Conservation (phyloP, 768 basidiomycete genomes). For the Asterophora parasitica region DNA sequence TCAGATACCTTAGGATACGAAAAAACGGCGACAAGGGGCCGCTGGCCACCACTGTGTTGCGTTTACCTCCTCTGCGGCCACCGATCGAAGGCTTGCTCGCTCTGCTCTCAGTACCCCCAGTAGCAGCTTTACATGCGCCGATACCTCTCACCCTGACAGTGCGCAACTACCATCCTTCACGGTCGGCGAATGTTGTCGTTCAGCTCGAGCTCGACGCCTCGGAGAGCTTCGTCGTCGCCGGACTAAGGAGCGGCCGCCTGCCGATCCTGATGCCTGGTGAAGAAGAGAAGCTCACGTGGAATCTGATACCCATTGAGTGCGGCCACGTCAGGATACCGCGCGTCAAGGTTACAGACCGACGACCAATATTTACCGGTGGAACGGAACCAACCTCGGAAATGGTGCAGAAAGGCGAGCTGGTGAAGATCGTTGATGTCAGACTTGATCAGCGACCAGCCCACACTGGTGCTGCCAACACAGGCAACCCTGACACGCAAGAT, state of each 20-base stretch:
- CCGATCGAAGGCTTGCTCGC: slow-evolving; percentile 64
- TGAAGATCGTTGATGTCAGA: slow-evolving; percentile 52
- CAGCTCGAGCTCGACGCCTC: slow-evolving; percentile 64
- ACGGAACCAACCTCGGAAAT: slow-evolving; percentile 22
- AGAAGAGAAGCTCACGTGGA: slow-evolving; percentile 65
- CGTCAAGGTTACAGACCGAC: slow-evolving; percentile 52
- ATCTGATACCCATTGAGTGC: slow-evolving; percentile 69
- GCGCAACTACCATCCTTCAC: slow-evolving; percentile 59
- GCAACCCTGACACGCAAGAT: slow-evolving; percentile 14
- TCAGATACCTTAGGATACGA: slow-evolving; percentile 34
- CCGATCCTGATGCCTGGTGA: slow-evolving; percentile 71
- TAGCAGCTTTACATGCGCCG: slow-evolving; percentile 59
- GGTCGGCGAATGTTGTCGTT: slow-evolving; percentile 66
- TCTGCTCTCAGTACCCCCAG: slow-evolving; percentile 56
- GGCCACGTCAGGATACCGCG: slow-evolving; percentile 60
- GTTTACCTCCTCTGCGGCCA: slow-evolving; percentile 58
- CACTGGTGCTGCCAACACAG: slow-evolving; percentile 5
- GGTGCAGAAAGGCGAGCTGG: slow-evolving; percentile 38
- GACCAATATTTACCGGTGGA: slow-evolving; percentile 30
- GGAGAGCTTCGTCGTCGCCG: slow-evolving; percentile 81
- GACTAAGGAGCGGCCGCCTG: slow-evolving; percentile 60
- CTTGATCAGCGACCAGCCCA: slow-evolving; percentile 26
- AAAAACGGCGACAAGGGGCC: slow-evolving; percentile 40
- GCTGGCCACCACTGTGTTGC: slow-evolving; percentile 42
- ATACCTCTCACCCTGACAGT: slow-evolving; percentile 51